These are phyloP conservation scores for Trypanosoma avium DNA, from an alignment of 208 protist species.

Conservation along the genomic window DNA sequence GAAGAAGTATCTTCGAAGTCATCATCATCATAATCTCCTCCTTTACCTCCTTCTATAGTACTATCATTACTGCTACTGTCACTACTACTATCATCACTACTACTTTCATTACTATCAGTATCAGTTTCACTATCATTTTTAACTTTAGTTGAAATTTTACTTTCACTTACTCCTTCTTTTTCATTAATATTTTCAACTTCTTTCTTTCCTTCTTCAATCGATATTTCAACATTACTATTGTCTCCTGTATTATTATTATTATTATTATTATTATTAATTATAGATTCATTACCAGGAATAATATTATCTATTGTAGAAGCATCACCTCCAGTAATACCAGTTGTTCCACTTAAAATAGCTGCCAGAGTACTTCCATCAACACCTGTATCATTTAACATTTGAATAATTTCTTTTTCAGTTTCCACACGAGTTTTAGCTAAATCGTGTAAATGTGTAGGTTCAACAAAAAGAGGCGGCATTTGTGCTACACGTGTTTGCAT, in stretches of 20 bases:
- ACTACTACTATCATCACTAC: neutral
- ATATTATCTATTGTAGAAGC: conserved; percentile 2
- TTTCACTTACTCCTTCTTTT: neutral
- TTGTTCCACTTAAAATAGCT: conserved; percentile 31
- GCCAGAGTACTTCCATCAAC: conserved; percentile 58
- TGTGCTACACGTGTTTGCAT: conserved; percentile 69
- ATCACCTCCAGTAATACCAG: neutral
- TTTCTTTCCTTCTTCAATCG: conserved; percentile 3
- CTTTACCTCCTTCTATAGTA: neutral
- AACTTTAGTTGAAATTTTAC: too few species aligned
- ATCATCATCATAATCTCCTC: conserved; percentile 24
- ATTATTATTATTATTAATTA: neutral
- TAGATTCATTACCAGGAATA: neutral
- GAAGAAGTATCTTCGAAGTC: conserved; percentile 29
- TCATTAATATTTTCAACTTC: neutral
- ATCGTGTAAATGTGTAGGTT: conserved; percentile 69
- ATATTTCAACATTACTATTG: neutral
- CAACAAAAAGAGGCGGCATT: conserved; percentile 81
- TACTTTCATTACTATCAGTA: conserved; percentile 1
- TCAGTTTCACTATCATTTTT: conserved; percentile 3
- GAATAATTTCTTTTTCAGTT: conserved; percentile 66
- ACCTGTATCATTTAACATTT: conserved; percentile 64
- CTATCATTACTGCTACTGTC: neutral
- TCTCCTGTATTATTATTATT: neutral
- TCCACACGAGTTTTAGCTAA: conserved; percentile 56